Evolutionary conservation across 1,284 basidiomycete genomes (phyloP).

Genomic region (Phellopilus nigrolimitatus): DNA sequence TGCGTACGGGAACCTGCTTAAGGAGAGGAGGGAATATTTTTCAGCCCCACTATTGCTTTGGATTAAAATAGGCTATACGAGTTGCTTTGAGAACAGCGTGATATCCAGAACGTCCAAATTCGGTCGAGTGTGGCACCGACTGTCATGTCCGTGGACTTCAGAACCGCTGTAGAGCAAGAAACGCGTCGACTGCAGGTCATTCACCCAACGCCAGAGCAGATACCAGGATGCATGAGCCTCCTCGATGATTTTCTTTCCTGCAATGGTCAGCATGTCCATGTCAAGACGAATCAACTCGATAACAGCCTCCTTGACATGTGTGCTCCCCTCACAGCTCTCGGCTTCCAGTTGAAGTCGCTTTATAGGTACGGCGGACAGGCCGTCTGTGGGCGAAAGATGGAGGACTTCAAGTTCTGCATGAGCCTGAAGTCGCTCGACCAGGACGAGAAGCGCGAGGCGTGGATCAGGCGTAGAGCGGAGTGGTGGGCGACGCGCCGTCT

Average conservation of each 20-base stretch:
- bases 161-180: conserved; percentile 58
- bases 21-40: no score
- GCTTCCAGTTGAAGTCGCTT: conserved; percentile 77
- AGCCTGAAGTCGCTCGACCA: conserved; percentile 73
- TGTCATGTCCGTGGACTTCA: conserved; percentile 34
- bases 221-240: conserved; percentile 74
- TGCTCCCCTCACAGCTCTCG: conserved; percentile 54
- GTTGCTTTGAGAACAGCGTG: no score
- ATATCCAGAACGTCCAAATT: no score
- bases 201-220: conserved; percentile 72
- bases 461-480: conserved; percentile 84
- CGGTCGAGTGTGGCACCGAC: no score
- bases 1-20: no score
- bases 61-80: no score
- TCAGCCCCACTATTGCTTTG: no score
- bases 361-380: conserved; percentile 83
- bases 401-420: conserved; percentile 96
- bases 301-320: no score
- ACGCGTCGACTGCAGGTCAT: conserved; percentile 53
- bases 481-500: conserved; percentile 84
- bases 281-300: no score
- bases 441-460: conserved; percentile 74
- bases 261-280: conserved; percentile 45
- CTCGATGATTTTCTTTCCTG: conserved; percentile 80
- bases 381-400: conserved; percentile 75